A percentile compares a stretch with the other conserved stretches of the same genome.
phyloP scores from a whole-genome alignment of 106 monocot species.

The Dendrobium chrysotoxum region DNA sequence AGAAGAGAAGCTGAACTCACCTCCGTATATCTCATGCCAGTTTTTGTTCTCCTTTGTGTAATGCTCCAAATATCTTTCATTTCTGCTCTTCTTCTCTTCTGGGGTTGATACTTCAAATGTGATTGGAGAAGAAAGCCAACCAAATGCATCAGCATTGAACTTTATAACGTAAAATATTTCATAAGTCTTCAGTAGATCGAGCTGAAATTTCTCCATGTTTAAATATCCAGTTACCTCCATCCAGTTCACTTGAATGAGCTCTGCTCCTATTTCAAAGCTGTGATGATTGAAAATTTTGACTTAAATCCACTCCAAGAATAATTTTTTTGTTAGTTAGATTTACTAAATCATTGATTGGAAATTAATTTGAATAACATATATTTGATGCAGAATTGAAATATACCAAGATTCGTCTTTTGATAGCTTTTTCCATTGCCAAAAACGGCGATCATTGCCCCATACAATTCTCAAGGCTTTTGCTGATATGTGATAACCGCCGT shows the following conservation, averaged over 20 bases:
- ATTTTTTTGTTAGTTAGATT: neutral
- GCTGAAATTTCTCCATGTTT: neutral
- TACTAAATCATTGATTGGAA: neutral
- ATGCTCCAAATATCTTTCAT: neutral
- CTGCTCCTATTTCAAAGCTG: conserved; percentile 8
- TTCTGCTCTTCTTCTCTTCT: conserved; percentile 4
- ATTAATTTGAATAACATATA: neutral
- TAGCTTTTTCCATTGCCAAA: conserved; percentile 12
- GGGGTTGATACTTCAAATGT: neutral
- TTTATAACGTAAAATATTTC: conserved; percentile 8
- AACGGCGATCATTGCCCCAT: conserved; percentile 13
- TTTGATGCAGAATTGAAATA: neutral
- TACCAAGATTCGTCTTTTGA: neutral
- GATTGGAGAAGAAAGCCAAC: conserved; percentile 15
- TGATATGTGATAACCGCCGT: conserved; percentile 4
- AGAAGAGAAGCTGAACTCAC: conserved; percentile 2
- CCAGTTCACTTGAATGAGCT: conserved; percentile 21
- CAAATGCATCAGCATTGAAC: conserved; percentile 18
- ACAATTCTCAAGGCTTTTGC: conserved; percentile 16
- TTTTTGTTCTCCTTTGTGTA: neutral
- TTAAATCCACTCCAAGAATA: neutral
- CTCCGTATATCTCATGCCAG: conserved; percentile 7
- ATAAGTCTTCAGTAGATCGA: neutral
- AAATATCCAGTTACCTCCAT: conserved; percentile 7
- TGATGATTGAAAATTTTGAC: neutral